Conservation (phyloP, 768 basidiomycete genomes). For the Boletus tomentosulus region DNA sequence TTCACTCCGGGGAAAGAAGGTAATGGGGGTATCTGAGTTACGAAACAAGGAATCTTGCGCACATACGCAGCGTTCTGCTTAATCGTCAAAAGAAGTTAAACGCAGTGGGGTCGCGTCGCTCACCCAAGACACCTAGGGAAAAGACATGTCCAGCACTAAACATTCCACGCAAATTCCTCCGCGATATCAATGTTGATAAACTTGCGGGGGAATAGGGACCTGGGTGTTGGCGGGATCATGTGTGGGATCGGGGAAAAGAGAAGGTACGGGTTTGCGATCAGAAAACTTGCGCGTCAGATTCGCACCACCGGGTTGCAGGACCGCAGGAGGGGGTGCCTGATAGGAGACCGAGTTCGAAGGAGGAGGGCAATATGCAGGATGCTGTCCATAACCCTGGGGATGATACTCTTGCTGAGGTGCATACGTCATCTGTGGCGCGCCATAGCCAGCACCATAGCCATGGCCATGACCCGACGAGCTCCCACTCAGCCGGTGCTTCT, state of each 20-base stretch:
- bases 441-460: constrained; percentile 17
- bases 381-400: constrained; percentile 21
- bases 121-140: constrained; percentile 11
- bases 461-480: constrained; percentile 27
- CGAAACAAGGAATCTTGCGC: neutral
- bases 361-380: constrained; percentile 10
- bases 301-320: constrained; percentile 22
- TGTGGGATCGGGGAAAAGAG: constrained; percentile 18
- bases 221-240: constrained; percentile 22
- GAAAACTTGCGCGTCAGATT: constrained; percentile 34
- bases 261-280: constrained; percentile 32
- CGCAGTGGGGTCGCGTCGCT: neutral
- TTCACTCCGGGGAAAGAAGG: constrained; percentile 3
- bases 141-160: constrained; percentile 2
- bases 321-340: constrained; percentile 7
- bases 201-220: constrained; percentile 22
- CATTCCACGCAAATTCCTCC: neutral
- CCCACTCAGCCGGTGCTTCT: constrained; percentile 22
- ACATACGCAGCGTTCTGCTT: neutral
- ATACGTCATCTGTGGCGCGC: constrained; percentile 17
- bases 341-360: constrained; percentile 7
- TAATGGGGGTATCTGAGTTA: constrained; percentile 3
- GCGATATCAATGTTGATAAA: constrained; percentile 5
- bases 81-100: neutral
- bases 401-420: constrained; percentile 17